Evolutionary conservation across 371 early-diverging fungal species (phyloP).

Genomic region (Chytridiales sp.): DNA sequence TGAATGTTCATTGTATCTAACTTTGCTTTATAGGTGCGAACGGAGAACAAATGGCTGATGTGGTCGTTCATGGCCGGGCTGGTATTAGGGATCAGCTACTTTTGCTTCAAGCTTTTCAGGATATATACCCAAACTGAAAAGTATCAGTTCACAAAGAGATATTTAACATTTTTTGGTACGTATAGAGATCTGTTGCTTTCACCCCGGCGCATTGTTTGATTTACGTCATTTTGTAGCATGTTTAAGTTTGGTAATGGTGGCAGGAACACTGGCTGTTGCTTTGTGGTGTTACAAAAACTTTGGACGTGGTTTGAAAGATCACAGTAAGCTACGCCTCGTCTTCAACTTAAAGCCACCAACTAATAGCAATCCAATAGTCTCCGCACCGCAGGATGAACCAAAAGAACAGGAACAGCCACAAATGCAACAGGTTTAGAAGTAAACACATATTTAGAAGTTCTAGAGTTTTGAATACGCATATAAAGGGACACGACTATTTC

Average conservation of each 20-base stretch:
- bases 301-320: slow-evolving; percentile 72
- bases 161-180: slow-evolving; percentile 85
- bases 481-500: no score
- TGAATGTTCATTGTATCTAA: neutral
- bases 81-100: slow-evolving; percentile 73
- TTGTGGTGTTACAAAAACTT: slow-evolving; percentile 74
- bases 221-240: slow-evolving; percentile 15
- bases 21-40: slow-evolving; percentile 38
- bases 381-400: no score
- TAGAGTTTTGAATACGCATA: no score
- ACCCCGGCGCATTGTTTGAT: slow-evolving; percentile 2
- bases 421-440: no score
- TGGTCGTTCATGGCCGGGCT: slow-evolving; percentile 67
- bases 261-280: slow-evolving; percentile 68
- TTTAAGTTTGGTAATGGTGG: slow-evolving; percentile 47
- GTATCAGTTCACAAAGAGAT: slow-evolving; percentile 67
- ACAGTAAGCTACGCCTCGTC: no score
- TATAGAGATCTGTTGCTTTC: neutral
- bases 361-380: no score
- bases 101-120: slow-evolving; percentile 79
- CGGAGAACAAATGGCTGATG: slow-evolving; percentile 65
- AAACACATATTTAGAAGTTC: no score
- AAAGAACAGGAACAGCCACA: no score
- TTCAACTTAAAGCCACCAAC: no score
- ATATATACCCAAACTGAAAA: slow-evolving; percentile 68